Evolutionary conservation across 345 rosid species (phyloP).

Genomic region (Boechera stricta): DNA sequence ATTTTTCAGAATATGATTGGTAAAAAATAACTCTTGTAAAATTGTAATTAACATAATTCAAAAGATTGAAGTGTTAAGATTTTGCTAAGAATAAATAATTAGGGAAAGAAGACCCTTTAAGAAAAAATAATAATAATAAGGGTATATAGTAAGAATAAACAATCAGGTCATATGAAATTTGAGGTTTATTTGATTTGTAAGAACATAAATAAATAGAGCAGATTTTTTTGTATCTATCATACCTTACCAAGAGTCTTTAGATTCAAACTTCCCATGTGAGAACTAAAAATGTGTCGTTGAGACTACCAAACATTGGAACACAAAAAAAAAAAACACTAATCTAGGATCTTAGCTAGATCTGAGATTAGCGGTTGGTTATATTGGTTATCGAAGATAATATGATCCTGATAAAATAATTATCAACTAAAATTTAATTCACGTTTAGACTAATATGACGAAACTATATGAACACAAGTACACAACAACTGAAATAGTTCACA

Average conservation of each 20-base stretch:
- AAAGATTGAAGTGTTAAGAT: background rate
- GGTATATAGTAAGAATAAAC: background rate
- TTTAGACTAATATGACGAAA: background rate
- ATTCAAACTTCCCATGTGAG: background rate
- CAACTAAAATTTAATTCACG: background rate
- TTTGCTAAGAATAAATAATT: background rate
- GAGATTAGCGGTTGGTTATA: background rate
- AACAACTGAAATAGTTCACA: constrained; percentile 17
- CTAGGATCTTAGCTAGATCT: background rate
- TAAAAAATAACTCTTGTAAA: background rate
- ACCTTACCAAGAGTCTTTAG: background rate
- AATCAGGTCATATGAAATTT: background rate
- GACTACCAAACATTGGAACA: background rate
- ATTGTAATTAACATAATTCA: background rate
- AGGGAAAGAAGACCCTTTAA: too few relatives aligned
- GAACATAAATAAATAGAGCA: too few relatives aligned
- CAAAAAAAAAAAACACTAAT: background rate
- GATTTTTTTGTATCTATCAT: background rate
- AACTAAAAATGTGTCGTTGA: background rate
- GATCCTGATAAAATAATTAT: background rate
- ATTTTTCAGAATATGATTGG: background rate
- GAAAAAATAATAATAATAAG: background rate
- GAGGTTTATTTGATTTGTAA: background rate
- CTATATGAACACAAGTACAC: background rate
- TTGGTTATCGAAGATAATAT: background rate